A percentile compares a stretch with the other conserved stretches of the same genome.
These are phyloP conservation scores for Blastobotrys raffinosifermentans DNA, from an alignment of 1,139 yeast genomes.

Conservation along the genomic window DNA sequence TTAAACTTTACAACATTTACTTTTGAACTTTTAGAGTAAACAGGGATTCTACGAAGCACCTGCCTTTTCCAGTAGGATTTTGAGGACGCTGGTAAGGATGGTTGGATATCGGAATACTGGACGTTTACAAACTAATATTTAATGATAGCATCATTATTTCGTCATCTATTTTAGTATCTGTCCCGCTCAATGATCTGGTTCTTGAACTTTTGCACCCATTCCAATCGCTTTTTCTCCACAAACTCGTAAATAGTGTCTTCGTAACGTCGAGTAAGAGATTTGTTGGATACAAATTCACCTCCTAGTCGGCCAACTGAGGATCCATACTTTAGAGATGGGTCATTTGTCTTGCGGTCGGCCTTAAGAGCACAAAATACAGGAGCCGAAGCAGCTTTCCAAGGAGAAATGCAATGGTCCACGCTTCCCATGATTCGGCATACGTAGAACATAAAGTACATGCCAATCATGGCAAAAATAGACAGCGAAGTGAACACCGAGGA, in stretches of 20 bases:
- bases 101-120: too few species aligned
- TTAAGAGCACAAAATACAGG: constrained; percentile 55
- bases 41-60: too few species aligned
- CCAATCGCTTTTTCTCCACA: constrained; percentile 46
- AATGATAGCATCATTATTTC: neutral
- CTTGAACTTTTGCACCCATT: constrained; percentile 66
- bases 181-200: constrained; percentile 53
- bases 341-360: constrained; percentile 42
- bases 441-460: constrained; percentile 80
- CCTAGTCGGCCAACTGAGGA: constrained; percentile 66
- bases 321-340: constrained; percentile 60
- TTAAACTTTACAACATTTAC: too few species aligned
- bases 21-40: too few species aligned
- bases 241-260: constrained; percentile 57
- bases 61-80: too few species aligned
- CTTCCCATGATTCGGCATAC: constrained; percentile 80
- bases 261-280: constrained; percentile 48
- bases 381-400: constrained; percentile 86
- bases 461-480: constrained; percentile 71
- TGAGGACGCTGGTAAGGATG: too few species aligned
- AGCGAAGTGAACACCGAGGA: constrained; percentile 64
- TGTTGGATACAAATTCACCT: constrained; percentile 56
- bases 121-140: too few species aligned
- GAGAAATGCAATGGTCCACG: constrained; percentile 80
- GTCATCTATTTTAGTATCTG: constrained; percentile 15